These are phyloP conservation scores for Lecanosticta acicola DNA, from an alignment of 2,329 filamentous ascomycete genomes.

Conservation along the genomic window DNA sequence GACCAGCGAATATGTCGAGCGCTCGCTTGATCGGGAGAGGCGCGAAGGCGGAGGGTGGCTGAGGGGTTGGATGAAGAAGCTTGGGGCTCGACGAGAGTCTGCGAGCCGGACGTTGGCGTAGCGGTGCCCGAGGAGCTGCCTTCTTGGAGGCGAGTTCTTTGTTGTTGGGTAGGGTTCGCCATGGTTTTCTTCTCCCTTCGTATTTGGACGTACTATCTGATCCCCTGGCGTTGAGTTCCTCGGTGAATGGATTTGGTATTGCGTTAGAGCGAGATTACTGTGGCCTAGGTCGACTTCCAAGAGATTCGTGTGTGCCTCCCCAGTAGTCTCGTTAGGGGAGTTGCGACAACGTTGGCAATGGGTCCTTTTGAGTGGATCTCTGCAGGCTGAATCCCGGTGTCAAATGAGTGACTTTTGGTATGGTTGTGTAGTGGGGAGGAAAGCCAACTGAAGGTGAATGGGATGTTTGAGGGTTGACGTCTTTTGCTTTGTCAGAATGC, in stretches of 20 bases:
- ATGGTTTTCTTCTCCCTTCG: too few relatives aligned
- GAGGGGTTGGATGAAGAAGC: slow-evolving; percentile 24
- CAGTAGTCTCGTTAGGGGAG: too few relatives aligned
- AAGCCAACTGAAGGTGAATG: not conserved
- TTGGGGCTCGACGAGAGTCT: slow-evolving; percentile 29
- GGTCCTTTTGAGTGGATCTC: too few relatives aligned
- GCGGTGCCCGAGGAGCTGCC: slow-evolving; percentile 15
- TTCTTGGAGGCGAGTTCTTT: slow-evolving; percentile 3
- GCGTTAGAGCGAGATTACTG: not conserved
- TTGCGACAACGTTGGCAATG: too few relatives aligned
- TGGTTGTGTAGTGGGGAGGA: not conserved
- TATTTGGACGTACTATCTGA: too few relatives aligned
- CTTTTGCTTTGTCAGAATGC: too few relatives aligned
- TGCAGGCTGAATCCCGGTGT: too few relatives aligned
- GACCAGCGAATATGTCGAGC: slow-evolving; percentile 79
- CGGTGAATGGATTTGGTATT: too few relatives aligned
- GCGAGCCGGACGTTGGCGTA: slow-evolving; percentile 28
- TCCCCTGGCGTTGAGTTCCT: too few relatives aligned
- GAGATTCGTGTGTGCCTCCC: not conserved
- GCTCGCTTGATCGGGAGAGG: slow-evolving; percentile 28
- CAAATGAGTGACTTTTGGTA: not conserved
- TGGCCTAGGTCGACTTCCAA: not conserved
- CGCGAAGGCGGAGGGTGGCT: slow-evolving; percentile 36
- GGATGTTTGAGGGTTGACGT: too few relatives aligned
- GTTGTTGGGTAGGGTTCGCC: not conserved